Conservation (phyloP, 164 flowering plant genomes). For the Echeveria elegans region DNA sequence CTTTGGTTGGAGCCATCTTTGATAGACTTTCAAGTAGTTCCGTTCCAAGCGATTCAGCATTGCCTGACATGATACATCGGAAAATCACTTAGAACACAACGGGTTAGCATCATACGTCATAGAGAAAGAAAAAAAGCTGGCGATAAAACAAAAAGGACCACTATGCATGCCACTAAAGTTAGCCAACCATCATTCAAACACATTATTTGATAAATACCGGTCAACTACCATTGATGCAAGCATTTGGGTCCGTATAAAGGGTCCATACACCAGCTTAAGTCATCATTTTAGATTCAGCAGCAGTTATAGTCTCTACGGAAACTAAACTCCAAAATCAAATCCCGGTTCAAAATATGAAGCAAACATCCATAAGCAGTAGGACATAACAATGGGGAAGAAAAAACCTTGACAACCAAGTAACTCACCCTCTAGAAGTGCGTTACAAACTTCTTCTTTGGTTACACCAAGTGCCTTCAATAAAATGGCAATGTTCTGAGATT, state of each 20-base stretch:
- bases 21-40: slow-evolving; percentile 79
- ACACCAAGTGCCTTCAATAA: slow-evolving; percentile 77
- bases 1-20: slow-evolving; percentile 89
- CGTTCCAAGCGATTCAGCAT: slow-evolving; percentile 65
- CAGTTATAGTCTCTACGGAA: background rate
- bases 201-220: no score
- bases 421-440: slow-evolving; percentile 78
- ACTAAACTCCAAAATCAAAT: background rate
- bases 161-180: no score
- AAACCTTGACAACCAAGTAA: background rate
- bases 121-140: slow-evolving; percentile 21
- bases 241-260: background rate
- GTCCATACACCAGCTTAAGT: background rate
- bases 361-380: background rate
- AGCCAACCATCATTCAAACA: background rate
- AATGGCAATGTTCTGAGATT: slow-evolving; percentile 86
- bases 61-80: slow-evolving; percentile 36
- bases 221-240: background rate
- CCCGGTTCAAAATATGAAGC: background rate
- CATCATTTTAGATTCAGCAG: background rate
- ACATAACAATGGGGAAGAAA: no score
- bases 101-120: background rate
- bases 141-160: slow-evolving; percentile 52
- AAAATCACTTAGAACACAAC: background rate
- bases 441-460: slow-evolving; percentile 85